Conservation (phyloP, 164 flowering plant genomes). For the Macadamia integrifolia region DNA sequence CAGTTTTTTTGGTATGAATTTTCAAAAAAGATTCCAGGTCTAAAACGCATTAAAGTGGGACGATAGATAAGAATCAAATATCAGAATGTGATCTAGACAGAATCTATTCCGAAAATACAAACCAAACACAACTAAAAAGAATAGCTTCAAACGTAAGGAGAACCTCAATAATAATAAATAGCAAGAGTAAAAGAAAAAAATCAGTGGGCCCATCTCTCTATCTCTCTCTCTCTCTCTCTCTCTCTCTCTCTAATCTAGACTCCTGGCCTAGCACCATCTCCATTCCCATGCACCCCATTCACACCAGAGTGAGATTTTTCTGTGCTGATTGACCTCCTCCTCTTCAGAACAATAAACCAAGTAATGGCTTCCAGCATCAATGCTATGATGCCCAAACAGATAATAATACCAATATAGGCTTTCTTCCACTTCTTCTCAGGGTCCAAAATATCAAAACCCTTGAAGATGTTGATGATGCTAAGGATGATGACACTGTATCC, state of each 20-base stretch:
- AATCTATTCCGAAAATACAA: too few species aligned
- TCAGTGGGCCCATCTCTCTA: too few species aligned
- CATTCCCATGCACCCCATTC: constrained; percentile 22
- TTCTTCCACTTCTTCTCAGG: constrained; percentile 55
- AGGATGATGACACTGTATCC: constrained; percentile 56
- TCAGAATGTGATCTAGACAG: too few species aligned
- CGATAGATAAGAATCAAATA: too few species aligned
- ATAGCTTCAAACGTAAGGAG: neutral
- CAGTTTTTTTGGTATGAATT: too few species aligned
- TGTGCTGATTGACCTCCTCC: constrained; percentile 28
- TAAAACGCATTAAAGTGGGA: too few species aligned
- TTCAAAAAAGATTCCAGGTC: too few species aligned
- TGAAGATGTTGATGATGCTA: constrained; percentile 51
- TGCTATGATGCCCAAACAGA: constrained; percentile 26
- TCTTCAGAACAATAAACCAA: constrained; percentile 43
- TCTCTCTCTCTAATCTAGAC: neutral
- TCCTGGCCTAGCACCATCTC: neutral
- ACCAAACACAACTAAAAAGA: neutral
- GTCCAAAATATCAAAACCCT: constrained; percentile 51
- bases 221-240: neutral
- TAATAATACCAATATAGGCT: constrained; percentile 36
- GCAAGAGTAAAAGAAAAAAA: too few species aligned
- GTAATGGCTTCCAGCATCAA: constrained; percentile 36
- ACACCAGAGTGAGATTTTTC: constrained; percentile 26
- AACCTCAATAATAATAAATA: too few species aligned